A percentile compares a stretch with the other conserved stretches of the same genome.
Conservation (phyloP, 306 rosid species). For the Castanospermum australe region DNA sequence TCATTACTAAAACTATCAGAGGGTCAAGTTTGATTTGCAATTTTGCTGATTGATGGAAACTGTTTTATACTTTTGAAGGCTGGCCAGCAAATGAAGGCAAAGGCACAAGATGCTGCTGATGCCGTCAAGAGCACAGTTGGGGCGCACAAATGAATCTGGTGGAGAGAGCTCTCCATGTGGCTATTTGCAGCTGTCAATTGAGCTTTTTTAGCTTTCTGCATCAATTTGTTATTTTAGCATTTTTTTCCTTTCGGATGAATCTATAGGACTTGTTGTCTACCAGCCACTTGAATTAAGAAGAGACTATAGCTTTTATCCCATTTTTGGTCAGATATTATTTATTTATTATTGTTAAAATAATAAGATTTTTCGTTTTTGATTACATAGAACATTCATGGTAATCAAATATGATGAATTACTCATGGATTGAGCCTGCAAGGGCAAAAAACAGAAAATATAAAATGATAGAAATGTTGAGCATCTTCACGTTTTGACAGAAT, state of each 20-base stretch:
- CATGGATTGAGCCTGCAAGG: neutral
- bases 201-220: neutral
- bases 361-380: conserved; percentile 7
- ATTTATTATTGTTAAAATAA: neutral
- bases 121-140: conserved; percentile 32
- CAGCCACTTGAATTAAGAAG: neutral
- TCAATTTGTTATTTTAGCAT: neutral
- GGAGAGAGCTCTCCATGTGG: neutral
- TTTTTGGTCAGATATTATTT: neutral
- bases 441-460: neutral
- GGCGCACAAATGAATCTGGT: conserved; percentile 17
- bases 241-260: neutral
- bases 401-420: neutral
- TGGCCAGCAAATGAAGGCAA: conserved; percentile 36
- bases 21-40: neutral
- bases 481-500: no score
- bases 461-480: no score
- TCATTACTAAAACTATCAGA: neutral
- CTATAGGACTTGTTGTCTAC: neutral
- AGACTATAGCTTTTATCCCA: neutral
- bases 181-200: neutral
- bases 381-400: no score
- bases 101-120: conserved; percentile 31
- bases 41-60: neutral
- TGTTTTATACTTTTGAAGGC: conserved; percentile 31